Percentiles rank a stretch among this genome's conserved stretches.
These are phyloP conservation scores for Stagonosporopsis vannaccii DNA, from an alignment of 2,329 filamentous ascomycete genomes.

Conservation along the genomic window DNA sequence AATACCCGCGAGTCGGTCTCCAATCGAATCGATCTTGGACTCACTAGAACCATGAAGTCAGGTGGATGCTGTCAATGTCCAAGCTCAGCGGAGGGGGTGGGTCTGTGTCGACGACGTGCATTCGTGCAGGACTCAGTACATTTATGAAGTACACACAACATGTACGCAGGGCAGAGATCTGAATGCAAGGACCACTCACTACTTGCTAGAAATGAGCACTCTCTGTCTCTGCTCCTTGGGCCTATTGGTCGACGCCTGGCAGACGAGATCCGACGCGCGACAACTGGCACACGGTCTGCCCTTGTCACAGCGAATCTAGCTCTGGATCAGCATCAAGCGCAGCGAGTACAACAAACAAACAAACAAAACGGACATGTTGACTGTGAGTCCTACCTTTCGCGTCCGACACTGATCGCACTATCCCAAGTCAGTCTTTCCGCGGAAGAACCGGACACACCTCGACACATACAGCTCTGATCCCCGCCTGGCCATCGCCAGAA, in stretches of 20 bases:
- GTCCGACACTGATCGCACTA: slow-evolving; percentile 46
- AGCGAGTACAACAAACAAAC: background rate
- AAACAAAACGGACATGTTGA: no score
- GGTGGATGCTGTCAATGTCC: background rate
- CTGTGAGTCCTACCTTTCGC: slow-evolving; percentile 32
- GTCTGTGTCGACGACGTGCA: background rate
- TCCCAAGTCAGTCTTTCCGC: background rate
- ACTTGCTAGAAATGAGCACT: slow-evolving; percentile 49
- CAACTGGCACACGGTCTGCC: slow-evolving; percentile 48
- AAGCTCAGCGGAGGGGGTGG: background rate
- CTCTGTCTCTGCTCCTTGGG: slow-evolving; percentile 31
- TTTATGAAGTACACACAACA: background rate
- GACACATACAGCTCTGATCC: slow-evolving; percentile 16
- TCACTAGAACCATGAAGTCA: slow-evolving; percentile 36
- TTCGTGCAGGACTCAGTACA: background rate
- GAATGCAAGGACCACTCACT: slow-evolving; percentile 34
- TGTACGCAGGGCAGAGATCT: background rate
- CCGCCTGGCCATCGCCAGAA: slow-evolving; percentile 11
- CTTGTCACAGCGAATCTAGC: slow-evolving; percentile 42
- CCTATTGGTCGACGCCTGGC: slow-evolving; percentile 41
- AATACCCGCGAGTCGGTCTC: slow-evolving; percentile 34
- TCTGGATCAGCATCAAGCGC: background rate
- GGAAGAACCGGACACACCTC: background rate
- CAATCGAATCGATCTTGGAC: slow-evolving; percentile 49
- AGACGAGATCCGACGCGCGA: slow-evolving; percentile 42